Percentiles rank a stretch among this genome's conserved stretches.
Evolutionary conservation across 2,329 filamentous ascomycete species (phyloP).

Genomic region (Calonectria ilicicola): DNA sequence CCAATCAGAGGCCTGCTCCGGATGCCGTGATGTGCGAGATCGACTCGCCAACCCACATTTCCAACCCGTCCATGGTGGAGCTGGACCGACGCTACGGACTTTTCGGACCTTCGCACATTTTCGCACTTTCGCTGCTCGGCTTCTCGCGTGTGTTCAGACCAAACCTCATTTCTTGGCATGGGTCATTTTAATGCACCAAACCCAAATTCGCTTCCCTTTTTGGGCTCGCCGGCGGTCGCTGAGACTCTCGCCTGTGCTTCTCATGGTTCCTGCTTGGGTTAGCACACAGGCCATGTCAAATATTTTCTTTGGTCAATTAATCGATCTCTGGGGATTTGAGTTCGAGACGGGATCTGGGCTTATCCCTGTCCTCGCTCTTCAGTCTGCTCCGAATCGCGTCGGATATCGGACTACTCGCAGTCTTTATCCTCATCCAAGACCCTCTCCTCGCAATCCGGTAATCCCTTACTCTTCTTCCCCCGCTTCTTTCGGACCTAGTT

Average conservation of each 20-base stretch:
- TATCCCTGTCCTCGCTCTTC: neutral
- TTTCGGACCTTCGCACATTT: neutral
- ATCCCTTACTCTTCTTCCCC: neutral
- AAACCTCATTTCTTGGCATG: neutral
- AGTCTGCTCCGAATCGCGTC: neutral
- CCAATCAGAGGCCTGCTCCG: neutral
- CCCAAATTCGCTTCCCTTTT: too few relatives aligned
- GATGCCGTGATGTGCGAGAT: neutral
- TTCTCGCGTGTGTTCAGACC: neutral
- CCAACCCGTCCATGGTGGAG: neutral
- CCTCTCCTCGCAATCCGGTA: neutral
- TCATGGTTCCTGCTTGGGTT: neutral
- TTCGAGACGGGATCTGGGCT: neutral
- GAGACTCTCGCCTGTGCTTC: neutral
- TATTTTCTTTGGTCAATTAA: neutral
- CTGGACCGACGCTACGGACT: neutral
- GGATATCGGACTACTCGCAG: conserved; percentile 1
- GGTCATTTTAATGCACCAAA: neutral
- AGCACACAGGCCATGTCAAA: neutral
- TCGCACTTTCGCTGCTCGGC: neutral
- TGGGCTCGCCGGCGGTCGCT: neutral
- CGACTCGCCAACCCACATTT: neutral
- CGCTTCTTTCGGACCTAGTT: neutral
- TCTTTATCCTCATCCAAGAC: conserved; percentile 1
- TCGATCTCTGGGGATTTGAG: neutral